Evolutionary conservation across 2,329 filamentous ascomycete genomes (phyloP), one percentile per base, ranked within the genome.

Genomic region (Exophiala alcalophila): DNA sequence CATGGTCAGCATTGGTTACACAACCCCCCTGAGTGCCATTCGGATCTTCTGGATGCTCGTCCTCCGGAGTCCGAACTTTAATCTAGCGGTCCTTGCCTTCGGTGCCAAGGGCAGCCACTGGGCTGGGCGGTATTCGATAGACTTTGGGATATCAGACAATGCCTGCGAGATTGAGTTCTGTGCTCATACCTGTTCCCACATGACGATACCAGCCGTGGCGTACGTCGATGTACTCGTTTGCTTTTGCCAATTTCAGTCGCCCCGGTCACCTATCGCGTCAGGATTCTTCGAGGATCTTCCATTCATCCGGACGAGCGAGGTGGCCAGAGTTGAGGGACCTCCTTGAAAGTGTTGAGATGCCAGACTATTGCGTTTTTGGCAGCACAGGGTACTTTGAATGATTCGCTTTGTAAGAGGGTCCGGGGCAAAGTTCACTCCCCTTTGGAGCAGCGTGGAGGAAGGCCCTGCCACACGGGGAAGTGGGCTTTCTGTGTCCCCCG

Each of bases 371-470:
- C n/a, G n/a, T n/a, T n/a, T n/a, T n/a, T n/a, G n/a, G n/a, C n/a
- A n/a, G n/a, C n/a, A n/a, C n/a, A n/a, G n/a, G n/a, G n/a, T n/a
- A n/a, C n/a, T n/a, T n/a, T n/a, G n/a, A n/a, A n/a, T n/a, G n/a
- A n/a, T n/a, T n/a, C n/a, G n/a, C n/a, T n/a, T n/a, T n/a, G 9
- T 10, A 26, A 20, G 28, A 34, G 42, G 47, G 29, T 35, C 47
- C 38, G 47, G 47, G 47, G 47, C 8, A 38, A 31, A 27, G 15
- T 21, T 24, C 42, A n/a, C n/a, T n/a, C n/a, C n/a, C n/a, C n/a
- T n/a, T n/a, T 41, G 47, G 47, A 40, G 41, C 32, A 24, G 34
- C 29, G 41, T 34, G 38, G 47, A 46, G 41, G 25, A 33, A 19
- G 20, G 15, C 26, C 15, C 10, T 36, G 38, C 38, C 16, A 16